Conservation (phyloP, 331 rosid species). For the Prunus yedoensis region DNA sequence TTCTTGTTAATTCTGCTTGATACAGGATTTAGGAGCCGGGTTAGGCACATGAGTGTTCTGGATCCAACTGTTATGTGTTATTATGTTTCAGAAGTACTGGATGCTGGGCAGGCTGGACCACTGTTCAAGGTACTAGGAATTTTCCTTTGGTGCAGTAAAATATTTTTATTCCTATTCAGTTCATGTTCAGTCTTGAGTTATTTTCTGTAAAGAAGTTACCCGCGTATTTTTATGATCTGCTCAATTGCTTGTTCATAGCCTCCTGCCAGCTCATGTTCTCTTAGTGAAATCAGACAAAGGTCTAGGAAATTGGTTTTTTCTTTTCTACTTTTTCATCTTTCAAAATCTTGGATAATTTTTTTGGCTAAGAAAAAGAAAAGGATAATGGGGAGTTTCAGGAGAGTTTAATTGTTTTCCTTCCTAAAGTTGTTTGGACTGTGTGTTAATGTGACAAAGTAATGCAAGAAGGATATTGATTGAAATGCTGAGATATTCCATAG, state of each 20-base stretch:
- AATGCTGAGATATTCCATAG: too few relatives aligned
- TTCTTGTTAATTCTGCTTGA: constrained; percentile 34
- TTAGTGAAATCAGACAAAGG: background rate
- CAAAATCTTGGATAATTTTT: background rate
- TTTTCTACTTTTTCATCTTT: background rate
- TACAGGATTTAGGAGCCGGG: constrained; percentile 97
- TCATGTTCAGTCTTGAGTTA: background rate
- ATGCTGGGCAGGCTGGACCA: constrained; percentile 78
- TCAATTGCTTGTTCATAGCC: background rate
- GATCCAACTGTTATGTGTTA: constrained; percentile 76
- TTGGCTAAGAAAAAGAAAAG: background rate
- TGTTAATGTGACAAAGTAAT: background rate
- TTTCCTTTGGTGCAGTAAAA: constrained; percentile 1
- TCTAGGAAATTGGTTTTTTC: background rate
- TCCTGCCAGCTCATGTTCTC: background rate
- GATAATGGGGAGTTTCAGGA: background rate
- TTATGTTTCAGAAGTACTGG: constrained; percentile 88
- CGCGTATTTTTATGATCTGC: background rate
- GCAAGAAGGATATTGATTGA: background rate
- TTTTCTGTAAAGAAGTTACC: background rate
- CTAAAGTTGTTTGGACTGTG: background rate
- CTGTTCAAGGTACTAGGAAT: constrained; percentile 80
- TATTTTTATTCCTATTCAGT: constrained; percentile 19
- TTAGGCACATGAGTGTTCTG: constrained; percentile 65
- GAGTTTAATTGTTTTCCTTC: background rate